phyloP scores from a whole-genome alignment of 2,329 filamentous ascomycete genomes.

The Phialophora tarda region DNA sequence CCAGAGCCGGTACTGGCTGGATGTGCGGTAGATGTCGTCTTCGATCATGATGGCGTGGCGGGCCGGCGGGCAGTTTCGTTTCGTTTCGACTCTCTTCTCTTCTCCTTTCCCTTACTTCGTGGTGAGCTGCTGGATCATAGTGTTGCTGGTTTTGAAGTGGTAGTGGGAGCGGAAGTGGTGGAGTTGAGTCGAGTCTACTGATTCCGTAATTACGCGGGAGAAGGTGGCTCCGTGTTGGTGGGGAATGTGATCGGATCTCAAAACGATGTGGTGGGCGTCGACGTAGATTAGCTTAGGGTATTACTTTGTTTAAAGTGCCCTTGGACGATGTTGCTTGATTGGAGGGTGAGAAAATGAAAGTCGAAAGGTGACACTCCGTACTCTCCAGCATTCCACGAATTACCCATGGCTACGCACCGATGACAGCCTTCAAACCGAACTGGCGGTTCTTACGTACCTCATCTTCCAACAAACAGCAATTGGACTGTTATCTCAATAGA shows the following conservation, averaged over 20 bases:
- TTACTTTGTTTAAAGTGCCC: not conserved
- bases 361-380: not conserved
- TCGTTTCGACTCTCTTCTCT: too few relatives aligned
- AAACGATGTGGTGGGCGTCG: not conserved
- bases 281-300: not conserved
- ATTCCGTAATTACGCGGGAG: not conserved
- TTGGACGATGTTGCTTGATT: not conserved
- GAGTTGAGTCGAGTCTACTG: not conserved
- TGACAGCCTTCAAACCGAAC: not conserved
- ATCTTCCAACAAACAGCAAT: too few relatives aligned
- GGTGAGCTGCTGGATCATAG: not conserved
- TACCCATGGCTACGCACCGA: too few relatives aligned
- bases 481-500: not conserved
- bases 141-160: not conserved
- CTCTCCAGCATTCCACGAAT: not conserved
- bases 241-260: not conserved
- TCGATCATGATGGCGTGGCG: constrained; percentile 68
- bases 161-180: not conserved
- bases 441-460: not conserved
- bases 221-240: not conserved
- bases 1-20: constrained; percentile 91
- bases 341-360: not conserved
- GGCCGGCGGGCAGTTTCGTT: too few relatives aligned
- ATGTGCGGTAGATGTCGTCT: constrained; percentile 87
- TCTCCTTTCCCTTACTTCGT: not conserved